phyloP scores from a whole-genome alignment of 352 stramenopile species.

The Globisporangium radiosum region DNA sequence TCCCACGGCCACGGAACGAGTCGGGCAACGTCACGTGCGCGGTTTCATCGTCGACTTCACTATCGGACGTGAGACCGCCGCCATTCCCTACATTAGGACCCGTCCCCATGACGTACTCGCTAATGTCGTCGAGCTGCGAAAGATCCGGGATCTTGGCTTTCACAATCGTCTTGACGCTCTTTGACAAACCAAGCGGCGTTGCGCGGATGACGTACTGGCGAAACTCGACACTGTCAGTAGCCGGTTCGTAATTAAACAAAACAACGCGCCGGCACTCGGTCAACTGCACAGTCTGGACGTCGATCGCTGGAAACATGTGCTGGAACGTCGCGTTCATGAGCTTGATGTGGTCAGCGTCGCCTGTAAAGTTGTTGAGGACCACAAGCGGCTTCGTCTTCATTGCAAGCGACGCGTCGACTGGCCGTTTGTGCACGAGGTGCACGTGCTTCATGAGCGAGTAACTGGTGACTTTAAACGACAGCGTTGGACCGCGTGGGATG shows the following conservation, averaged over 20 bases:
- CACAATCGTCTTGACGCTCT: constrained; percentile 87
- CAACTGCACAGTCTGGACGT: constrained; percentile 95
- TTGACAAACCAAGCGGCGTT: constrained; percentile 90
- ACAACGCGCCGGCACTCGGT: constrained; percentile 95
- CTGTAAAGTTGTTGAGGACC: constrained; percentile 98
- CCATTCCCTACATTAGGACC: constrained; percentile 32
- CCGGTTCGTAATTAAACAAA: constrained; percentile 95
- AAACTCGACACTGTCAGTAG: constrained; percentile 92
- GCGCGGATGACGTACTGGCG: constrained; percentile 97
- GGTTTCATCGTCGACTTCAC: constrained; percentile 93
- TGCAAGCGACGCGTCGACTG: constrained; percentile 83
- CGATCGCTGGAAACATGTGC: constrained; percentile 98
- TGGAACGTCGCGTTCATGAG: constrained; percentile 98
- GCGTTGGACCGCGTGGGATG: constrained; percentile 91
- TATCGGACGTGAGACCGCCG: constrained; percentile 85
- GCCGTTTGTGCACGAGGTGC: constrained; percentile 86
- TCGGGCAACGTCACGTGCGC: constrained; percentile 90
- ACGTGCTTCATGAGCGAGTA: constrained; percentile 94
- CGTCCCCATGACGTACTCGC: constrained; percentile 91
- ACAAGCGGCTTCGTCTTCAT: constrained; percentile 92
- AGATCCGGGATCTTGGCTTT: constrained; percentile 93
- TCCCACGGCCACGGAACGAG: constrained; percentile 89
- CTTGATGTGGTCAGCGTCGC: constrained; percentile 81
- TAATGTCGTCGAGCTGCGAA: constrained; percentile 94
- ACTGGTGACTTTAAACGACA: constrained; percentile 89